Percentiles rank a stretch among this genome's conserved stretches.
Conservation (phyloP, 148 eudicot species). For the Salicornia ramosissima region DNA sequence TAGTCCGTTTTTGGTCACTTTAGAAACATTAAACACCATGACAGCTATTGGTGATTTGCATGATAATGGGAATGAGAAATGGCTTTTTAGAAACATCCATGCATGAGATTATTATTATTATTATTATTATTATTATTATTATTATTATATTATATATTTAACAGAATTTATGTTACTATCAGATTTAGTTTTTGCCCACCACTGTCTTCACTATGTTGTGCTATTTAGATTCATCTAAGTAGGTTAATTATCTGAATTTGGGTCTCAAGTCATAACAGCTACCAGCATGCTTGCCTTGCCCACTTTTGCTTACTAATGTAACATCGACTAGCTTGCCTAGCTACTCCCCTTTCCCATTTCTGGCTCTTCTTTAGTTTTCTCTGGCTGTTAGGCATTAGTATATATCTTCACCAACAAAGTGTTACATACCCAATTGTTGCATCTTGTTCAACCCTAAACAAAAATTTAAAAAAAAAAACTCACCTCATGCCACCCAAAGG, state of each 20-base stretch:
- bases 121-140: no score
- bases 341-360: constrained; percentile 21
- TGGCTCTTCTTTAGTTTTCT: constrained; percentile 1
- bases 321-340: constrained; percentile 19
- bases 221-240: neutral
- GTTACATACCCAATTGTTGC: neutral
- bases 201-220: constrained; percentile 11
- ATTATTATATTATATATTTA: neutral
- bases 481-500: no score
- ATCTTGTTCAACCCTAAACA: neutral
- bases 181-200: constrained; percentile 11
- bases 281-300: constrained; percentile 27
- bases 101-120: no score
- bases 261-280: constrained; percentile 18
- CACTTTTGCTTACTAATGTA: constrained; percentile 6
- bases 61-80: constrained; percentile 23
- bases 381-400: neutral
- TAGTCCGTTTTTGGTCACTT: constrained; percentile 29
- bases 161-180: constrained; percentile 10
- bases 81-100: constrained; percentile 6
- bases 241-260: constrained; percentile 6
- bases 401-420: constrained; percentile 13
- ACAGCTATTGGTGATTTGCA: constrained; percentile 17
- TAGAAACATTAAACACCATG: constrained; percentile 23
- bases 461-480: no score